phyloP scores from a whole-genome alignment of 1,139 yeast species.

The Blastobotrys elegans region DNA sequence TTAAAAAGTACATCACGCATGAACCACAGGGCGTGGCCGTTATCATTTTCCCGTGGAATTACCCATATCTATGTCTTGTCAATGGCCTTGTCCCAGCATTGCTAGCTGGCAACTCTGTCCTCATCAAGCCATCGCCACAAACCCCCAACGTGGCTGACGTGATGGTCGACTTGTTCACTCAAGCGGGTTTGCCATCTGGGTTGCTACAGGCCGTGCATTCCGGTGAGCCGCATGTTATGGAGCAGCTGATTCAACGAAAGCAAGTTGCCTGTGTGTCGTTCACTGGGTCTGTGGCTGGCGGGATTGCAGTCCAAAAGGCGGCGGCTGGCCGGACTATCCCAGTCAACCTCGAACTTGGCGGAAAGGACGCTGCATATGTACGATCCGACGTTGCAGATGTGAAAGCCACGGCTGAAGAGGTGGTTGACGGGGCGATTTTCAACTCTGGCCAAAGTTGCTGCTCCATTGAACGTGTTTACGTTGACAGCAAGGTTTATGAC shows the following conservation, averaged over 20 bases:
- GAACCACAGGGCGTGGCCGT: slow-evolving; percentile 80
- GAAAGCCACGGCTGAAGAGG: slow-evolving; percentile 66
- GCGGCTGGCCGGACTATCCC: slow-evolving; percentile 68
- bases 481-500: slow-evolving; percentile 66
- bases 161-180: slow-evolving; percentile 53
- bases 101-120: slow-evolving; percentile 77
- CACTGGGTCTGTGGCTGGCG: slow-evolving; percentile 84
- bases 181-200: slow-evolving; percentile 80
- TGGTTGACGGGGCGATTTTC: slow-evolving; percentile 75
- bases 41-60: slow-evolving; percentile 85
- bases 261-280: slow-evolving; percentile 72
- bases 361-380: slow-evolving; percentile 70
- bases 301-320: slow-evolving; percentile 67
- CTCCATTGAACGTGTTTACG: slow-evolving; percentile 78
- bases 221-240: slow-evolving; percentile 59
- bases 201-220: slow-evolving; percentile 60
- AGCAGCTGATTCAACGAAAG: slow-evolving; percentile 57
- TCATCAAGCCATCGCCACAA: slow-evolving; percentile 75
- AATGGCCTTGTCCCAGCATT: slow-evolving; percentile 84
- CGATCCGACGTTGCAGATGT: slow-evolving; percentile 62
- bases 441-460: slow-evolving; percentile 92
- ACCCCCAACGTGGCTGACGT: slow-evolving; percentile 76
- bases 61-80: slow-evolving; percentile 72
- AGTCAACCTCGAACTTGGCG: slow-evolving; percentile 88
- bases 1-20: slow-evolving; percentile 44